phyloP scores from a whole-genome alignment of 139 green algal species.

The Chlamydomonas sp. region DNA sequence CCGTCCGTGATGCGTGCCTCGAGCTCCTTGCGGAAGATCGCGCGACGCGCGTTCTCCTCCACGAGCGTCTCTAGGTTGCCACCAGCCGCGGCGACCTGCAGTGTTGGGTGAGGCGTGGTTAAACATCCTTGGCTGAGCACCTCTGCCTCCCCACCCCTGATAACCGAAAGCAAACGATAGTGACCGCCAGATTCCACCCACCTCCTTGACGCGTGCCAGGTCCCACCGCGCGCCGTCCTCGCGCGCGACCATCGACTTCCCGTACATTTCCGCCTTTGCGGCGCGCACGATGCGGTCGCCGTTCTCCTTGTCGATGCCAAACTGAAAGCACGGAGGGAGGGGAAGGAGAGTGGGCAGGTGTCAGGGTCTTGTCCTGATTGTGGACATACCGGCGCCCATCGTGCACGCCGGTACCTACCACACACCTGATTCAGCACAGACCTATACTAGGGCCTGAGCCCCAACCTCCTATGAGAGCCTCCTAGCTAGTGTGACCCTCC shows the following conservation, averaged over 20 bases:
- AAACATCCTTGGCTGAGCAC: too few relatives aligned
- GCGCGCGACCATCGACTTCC: conserved; percentile 19
- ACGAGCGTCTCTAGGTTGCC: conserved; percentile 61
- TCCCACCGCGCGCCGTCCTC: conserved; percentile 39
- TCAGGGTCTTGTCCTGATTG: too few relatives aligned
- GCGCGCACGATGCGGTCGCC: conserved; percentile 34
- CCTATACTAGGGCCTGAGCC: too few relatives aligned
- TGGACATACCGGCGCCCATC: too few relatives aligned
- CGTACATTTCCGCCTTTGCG: conserved; percentile 11
- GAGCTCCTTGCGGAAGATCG: conserved; percentile 74
- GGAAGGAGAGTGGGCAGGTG: too few relatives aligned
- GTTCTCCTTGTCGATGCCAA: conserved; percentile 69
- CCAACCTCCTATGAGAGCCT: too few relatives aligned
- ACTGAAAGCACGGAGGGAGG: too few relatives aligned
- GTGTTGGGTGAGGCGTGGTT: conserved; percentile 5
- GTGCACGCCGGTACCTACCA: too few relatives aligned
- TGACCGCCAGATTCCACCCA: conserved; percentile 20
- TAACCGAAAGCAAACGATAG: too few relatives aligned
- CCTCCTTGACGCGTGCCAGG: conserved; percentile 32
- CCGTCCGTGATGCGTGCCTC: conserved; percentile 47
- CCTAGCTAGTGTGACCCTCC: too few relatives aligned
- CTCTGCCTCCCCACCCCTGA: too few relatives aligned
- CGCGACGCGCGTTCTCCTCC: conserved; percentile 58
- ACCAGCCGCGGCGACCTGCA: conserved; percentile 28
- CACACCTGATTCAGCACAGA: too few relatives aligned